Evolutionary conservation across 371 early-diverging fungal species (phyloP).

Genomic region (Actinomucor elegans): DNA sequence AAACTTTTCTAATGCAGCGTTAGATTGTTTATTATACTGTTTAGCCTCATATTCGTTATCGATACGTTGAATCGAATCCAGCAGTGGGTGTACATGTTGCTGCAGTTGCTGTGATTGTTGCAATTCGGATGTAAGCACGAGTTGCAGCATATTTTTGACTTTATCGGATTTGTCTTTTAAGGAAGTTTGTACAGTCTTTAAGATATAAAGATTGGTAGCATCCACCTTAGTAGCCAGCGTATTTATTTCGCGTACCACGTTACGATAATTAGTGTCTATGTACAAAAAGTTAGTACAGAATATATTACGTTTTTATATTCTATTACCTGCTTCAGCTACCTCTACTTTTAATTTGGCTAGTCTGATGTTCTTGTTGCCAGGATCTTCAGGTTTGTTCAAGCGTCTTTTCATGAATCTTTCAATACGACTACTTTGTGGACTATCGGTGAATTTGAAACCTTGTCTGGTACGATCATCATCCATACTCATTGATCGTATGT

Average conservation of each 20-base stretch:
- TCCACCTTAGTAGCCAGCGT: constrained; percentile 19
- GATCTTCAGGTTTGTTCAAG: constrained; percentile 22
- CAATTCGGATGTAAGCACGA: constrained; percentile 10
- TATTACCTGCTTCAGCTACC: constrained; percentile 27
- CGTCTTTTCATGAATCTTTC: constrained; percentile 31
- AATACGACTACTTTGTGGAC: constrained; percentile 22
- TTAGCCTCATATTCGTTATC: constrained; percentile 12
- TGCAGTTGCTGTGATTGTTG: constrained; percentile 9
- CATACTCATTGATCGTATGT: constrained; percentile 18
- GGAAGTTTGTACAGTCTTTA: constrained; percentile 16
- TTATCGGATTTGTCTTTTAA: constrained; percentile 17
- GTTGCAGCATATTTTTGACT: constrained; percentile 11
- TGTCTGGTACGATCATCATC: constrained; percentile 15
- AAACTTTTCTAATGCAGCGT: not conserved
- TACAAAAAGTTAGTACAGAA: not conserved
- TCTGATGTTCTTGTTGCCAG: constrained; percentile 15
- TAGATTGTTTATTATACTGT: constrained; percentile 1
- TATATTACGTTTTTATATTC: not conserved
- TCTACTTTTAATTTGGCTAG: constrained; percentile 32
- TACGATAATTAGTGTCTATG: constrained; percentile 29
- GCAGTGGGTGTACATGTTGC: constrained; percentile 2
- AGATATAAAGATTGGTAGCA: constrained; percentile 22
- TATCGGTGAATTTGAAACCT: not conserved
- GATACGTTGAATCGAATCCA: not conserved
- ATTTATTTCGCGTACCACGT: constrained; percentile 27